Evolutionary conservation across 768 basidiomycete genomes (phyloP).

Genomic region (Mycena indigotica): DNA sequence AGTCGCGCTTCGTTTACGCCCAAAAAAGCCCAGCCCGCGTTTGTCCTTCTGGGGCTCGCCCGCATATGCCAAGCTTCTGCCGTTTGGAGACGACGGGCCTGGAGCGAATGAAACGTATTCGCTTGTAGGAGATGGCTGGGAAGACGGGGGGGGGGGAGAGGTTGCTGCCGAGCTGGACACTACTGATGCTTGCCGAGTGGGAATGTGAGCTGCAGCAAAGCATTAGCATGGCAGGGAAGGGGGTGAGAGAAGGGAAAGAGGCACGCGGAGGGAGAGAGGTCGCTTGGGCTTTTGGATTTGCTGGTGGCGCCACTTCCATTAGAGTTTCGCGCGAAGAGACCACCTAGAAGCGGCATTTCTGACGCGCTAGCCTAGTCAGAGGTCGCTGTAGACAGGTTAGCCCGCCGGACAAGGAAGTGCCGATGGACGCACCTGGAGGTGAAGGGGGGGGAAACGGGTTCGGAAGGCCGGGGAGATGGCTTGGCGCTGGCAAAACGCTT

Average conservation of each 20-base stretch:
- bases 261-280: constrained; percentile 2
- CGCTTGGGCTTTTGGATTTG: constrained; percentile 8
- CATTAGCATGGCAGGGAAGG: not conserved
- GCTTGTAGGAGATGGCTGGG: not conserved
- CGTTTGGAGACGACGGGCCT: constrained; percentile 13
- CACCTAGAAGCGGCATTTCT: constrained; percentile 22
- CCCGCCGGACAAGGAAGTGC: not conserved
- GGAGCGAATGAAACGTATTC: constrained; percentile 14
- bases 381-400: not conserved
- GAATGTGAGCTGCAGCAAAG: not conserved
- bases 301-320: not conserved
- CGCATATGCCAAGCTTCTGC: constrained; percentile 13
- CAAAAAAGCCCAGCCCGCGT: constrained; percentile 7
- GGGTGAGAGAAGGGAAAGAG: not conserved
- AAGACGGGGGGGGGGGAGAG: not conserved
- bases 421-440: not conserved
- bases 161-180: no score
- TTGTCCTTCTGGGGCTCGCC: not conserved
- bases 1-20: constrained; percentile 9
- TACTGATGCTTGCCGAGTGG: not conserved
- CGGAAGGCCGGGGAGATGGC: not conserved
- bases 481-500: constrained; percentile 1
- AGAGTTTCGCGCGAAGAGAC: constrained; percentile 16
- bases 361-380: not conserved
- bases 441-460: not conserved